These are phyloP conservation scores for Diaporthe capsici DNA, from an alignment of 2,329 filamentous ascomycete genomes.

Conservation along the genomic window DNA sequence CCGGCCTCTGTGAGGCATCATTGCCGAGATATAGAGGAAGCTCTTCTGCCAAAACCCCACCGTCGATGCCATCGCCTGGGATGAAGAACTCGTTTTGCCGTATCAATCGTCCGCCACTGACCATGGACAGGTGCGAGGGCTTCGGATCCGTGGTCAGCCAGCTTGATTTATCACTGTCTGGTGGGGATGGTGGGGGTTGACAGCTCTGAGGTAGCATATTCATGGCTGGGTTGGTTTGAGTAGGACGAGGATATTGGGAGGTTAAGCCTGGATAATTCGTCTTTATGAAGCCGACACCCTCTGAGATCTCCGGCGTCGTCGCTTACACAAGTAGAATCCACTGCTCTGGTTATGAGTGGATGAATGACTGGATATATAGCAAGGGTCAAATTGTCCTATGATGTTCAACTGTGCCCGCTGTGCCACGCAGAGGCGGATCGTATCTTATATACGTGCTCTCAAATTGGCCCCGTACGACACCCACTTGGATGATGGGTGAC, in stretches of 20 bases:
- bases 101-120: background rate
- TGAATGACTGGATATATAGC: background rate
- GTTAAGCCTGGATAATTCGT: background rate
- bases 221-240: background rate
- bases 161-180: constrained; percentile 1
- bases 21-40: constrained; percentile 5
- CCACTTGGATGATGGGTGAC: background rate
- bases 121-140: background rate
- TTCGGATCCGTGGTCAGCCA: background rate
- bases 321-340: background rate
- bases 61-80: background rate
- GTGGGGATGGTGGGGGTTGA: constrained; percentile 1
- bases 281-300: background rate
- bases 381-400: background rate
- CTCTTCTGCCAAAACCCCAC: background rate
- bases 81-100: constrained; percentile 17
- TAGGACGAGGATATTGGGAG: background rate
- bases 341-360: background rate
- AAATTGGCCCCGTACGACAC: too few relatives aligned
- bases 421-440: background rate
- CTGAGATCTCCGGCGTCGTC: background rate
- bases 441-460: background rate
- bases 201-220: background rate
- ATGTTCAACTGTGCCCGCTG: background rate
- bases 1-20: background rate